Percentiles rank a stretch among this genome's conserved stretches.
Evolutionary conservation across 176 grass and related monocot genomes (phyloP).

Genomic region (Leersia perrieri): DNA sequence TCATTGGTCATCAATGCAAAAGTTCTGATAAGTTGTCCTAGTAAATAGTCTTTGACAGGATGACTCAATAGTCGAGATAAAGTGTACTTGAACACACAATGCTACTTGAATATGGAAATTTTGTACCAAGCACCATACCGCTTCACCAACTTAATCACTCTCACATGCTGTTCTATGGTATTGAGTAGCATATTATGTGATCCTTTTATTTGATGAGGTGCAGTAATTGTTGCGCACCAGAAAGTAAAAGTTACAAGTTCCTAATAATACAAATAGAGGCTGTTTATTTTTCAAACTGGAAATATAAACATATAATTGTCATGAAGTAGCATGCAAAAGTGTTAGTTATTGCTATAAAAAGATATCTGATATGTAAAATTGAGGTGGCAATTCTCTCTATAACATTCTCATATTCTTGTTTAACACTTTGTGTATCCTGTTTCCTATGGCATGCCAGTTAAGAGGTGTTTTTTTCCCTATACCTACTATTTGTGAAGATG

Average conservation of each 20-base stretch:
- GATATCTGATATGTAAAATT: background rate
- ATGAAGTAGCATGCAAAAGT: slow-evolving; percentile 4
- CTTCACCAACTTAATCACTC: background rate
- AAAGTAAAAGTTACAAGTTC: background rate
- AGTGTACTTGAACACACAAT: slow-evolving; percentile 7
- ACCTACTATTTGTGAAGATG: background rate
- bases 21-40: background rate
- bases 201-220: background rate
- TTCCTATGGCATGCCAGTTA: slow-evolving; percentile 11
- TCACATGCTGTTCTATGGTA: background rate
- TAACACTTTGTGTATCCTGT: background rate
- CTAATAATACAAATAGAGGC: background rate
- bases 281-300: background rate
- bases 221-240: background rate
- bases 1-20: background rate
- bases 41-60: background rate
- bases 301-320: background rate
- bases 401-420: background rate
- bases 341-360: background rate
- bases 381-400: background rate
- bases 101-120: background rate
- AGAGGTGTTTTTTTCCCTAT: slow-evolving; percentile 11
- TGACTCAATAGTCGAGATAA: background rate
- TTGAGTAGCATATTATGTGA: background rate
- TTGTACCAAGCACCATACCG: background rate